phyloP scores from a whole-genome alignment of 129 eudicot genomes.

The Tagetes patula region DNA sequence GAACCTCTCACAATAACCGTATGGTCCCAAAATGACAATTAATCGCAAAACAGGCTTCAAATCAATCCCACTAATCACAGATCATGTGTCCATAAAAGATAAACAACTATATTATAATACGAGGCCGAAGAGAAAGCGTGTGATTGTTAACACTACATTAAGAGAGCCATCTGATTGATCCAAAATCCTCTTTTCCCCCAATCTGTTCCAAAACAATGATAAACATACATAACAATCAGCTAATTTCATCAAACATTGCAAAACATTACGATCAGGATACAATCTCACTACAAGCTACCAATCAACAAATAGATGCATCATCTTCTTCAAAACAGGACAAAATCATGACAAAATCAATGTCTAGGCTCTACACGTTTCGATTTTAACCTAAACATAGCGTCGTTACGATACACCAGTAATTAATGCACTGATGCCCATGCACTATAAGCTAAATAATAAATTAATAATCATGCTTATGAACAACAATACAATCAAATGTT shows the following conservation, averaged over 20 bases:
- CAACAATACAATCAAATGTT: neutral
- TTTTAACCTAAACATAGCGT: neutral
- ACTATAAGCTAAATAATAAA: neutral
- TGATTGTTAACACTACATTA: conserved; percentile 14
- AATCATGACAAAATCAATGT: neutral
- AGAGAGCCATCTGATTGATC: conserved; percentile 15
- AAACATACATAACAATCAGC: conserved; percentile 6
- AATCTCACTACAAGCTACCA: conserved; percentile 12
- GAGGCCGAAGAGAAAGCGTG: conserved; percentile 11
- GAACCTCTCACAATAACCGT: conserved; percentile 22
- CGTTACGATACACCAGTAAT: neutral
- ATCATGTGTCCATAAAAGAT: conserved; percentile 16
- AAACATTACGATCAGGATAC: neutral
- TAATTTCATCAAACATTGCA: neutral
- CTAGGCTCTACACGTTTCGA: neutral
- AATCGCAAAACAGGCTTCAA: conserved; percentile 20
- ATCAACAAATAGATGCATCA: neutral
- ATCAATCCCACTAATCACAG: neutral
- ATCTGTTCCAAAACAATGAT: conserved; percentile 21
- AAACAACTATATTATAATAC: conserved; percentile 12
- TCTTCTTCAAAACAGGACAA: neutral
- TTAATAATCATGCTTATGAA: neutral
- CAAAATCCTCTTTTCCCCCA: conserved; percentile 6
- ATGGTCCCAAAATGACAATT: conserved; percentile 24
- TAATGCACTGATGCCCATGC: neutral